Percentiles rank a stretch among this genome's conserved stretches.
phyloP scores from a whole-genome alignment of 257 asterid genomes.

The Thymus quinquecostatus region DNA sequence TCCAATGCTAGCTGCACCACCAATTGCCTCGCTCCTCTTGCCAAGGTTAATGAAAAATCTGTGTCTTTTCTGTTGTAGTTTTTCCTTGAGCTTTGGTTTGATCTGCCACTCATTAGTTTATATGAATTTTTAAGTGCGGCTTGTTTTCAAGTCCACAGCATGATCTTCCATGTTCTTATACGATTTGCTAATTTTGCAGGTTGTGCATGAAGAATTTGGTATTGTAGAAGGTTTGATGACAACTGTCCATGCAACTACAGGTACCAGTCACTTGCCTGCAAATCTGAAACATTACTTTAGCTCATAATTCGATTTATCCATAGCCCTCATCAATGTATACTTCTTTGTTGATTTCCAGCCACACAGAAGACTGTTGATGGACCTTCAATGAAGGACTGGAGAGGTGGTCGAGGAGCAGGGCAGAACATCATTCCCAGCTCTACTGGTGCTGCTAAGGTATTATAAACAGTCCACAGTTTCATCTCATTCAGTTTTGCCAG shows the following conservation, averaged over 20 bases:
- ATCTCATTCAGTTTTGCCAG: neutral
- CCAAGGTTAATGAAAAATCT: slow-evolving; percentile 65
- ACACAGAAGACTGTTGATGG: slow-evolving; percentile 99
- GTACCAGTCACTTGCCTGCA: slow-evolving; percentile 37
- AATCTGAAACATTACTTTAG: slow-evolving; percentile 12
- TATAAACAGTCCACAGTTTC: slow-evolving; percentile 3
- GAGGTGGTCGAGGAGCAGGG: slow-evolving; percentile 99
- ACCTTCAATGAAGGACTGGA: slow-evolving; percentile 98
- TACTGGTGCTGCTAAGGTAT: slow-evolving; percentile 99
- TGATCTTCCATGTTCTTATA: slow-evolving; percentile 5
- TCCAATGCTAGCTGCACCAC: slow-evolving; percentile 99
- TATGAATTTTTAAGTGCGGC: neutral
- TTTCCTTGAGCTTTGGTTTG: neutral
- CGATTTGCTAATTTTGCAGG: slow-evolving; percentile 49
- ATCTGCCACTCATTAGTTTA: slow-evolving; percentile 1
- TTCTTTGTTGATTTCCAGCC: slow-evolving; percentile 58
- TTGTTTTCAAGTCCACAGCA: slow-evolving; percentile 5
- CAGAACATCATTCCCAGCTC: slow-evolving; percentile 99
- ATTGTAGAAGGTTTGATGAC: slow-evolving; percentile 96
- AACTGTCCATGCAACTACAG: slow-evolving; percentile 99
- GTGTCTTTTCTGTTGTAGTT: neutral
- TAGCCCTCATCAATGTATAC: slow-evolving; percentile 26
- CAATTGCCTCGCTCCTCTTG: slow-evolving; percentile 98
- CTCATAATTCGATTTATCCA: slow-evolving; percentile 22
- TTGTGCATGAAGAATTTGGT: slow-evolving; percentile 98